A percentile compares a stretch with the other conserved stretches of the same genome.
These are phyloP conservation scores for Cantharellus cinnabarinus DNA, from an alignment of 768 basidiomycete genomes.

Conservation along the genomic window DNA sequence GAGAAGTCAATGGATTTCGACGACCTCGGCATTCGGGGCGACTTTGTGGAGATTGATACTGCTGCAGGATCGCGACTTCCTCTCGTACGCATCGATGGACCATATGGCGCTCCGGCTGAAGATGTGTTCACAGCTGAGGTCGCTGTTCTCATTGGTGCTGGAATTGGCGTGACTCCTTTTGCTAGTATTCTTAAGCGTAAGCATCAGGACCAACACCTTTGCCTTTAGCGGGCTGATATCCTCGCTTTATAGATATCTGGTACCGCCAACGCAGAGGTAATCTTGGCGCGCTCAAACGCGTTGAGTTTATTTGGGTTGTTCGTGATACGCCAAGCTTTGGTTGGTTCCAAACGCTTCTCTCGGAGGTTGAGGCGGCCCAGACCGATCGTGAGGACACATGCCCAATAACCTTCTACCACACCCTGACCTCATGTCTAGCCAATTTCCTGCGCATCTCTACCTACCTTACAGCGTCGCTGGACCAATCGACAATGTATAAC, in stretches of 20 bases:
- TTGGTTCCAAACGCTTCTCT: constrained; percentile 84
- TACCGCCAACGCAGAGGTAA: constrained; percentile 66
- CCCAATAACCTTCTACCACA: constrained; percentile 8
- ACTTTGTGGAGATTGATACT: constrained; percentile 60
- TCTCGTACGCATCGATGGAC: constrained; percentile 62
- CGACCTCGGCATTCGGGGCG: constrained; percentile 29
- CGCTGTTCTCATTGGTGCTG: constrained; percentile 80
- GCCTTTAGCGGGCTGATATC: background rate
- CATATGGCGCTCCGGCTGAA: constrained; percentile 84
- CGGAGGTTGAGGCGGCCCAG: constrained; percentile 75
- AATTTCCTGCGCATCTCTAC: constrained; percentile 86
- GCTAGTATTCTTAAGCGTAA: constrained; percentile 69
- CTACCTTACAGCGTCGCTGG: constrained; percentile 73
- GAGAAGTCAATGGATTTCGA: constrained; percentile 19
- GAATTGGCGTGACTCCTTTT: constrained; percentile 92
- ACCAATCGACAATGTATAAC: constrained; percentile 79
- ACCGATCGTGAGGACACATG: constrained; percentile 46
- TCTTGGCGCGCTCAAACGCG: constrained; percentile 62
- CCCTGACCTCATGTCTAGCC: constrained; percentile 24
- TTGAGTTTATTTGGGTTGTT: constrained; percentile 90
- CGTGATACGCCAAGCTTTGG: constrained; percentile 93
- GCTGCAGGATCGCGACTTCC: constrained; percentile 37
- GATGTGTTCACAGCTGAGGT: constrained; percentile 75
- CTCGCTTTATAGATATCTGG: constrained; percentile 41
- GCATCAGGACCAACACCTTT: background rate